phyloP scores from a whole-genome alignment of 2,329 filamentous ascomycete species.

The Rhinocladiella mackenziei region DNA sequence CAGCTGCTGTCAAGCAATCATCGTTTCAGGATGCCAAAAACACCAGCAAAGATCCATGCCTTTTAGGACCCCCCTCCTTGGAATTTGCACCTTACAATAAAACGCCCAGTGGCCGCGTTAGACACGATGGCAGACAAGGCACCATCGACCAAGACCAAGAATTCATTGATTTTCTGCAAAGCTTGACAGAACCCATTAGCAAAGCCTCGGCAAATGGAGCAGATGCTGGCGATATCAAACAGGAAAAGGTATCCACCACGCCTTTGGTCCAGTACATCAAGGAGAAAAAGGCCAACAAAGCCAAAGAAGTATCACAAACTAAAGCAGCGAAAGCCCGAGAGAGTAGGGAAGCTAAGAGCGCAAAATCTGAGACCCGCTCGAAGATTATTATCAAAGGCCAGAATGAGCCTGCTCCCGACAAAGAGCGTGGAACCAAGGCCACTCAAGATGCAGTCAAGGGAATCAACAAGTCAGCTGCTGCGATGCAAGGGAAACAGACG shows the following conservation, averaged over 20 bases:
- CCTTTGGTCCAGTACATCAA: slow-evolving; percentile 85
- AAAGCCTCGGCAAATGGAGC: slow-evolving; percentile 51
- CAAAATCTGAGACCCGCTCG: slow-evolving; percentile 40
- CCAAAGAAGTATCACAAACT: slow-evolving; percentile 41
- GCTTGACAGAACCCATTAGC: slow-evolving; percentile 69
- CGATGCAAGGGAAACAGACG: slow-evolving; percentile 33
- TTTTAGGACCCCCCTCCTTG: slow-evolving; percentile 73
- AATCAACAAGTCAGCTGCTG: slow-evolving; percentile 47
- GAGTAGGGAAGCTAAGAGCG: slow-evolving; percentile 59
- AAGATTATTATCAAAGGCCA: slow-evolving; percentile 32
- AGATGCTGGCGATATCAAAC: slow-evolving; percentile 51
- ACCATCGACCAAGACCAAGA: slow-evolving; percentile 96
- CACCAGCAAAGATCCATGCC: slow-evolving; percentile 64
- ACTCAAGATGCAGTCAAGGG: slow-evolving; percentile 60
- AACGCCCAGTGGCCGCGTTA: slow-evolving; percentile 67
- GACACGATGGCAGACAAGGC: slow-evolving; percentile 79
- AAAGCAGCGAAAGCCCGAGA: slow-evolving; percentile 53
- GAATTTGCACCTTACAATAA: slow-evolving; percentile 84
- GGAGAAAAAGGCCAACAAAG: slow-evolving; percentile 82
- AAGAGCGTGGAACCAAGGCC: slow-evolving; percentile 51
- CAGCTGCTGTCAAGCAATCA: slow-evolving; percentile 64
- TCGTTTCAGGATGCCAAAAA: slow-evolving; percentile 79
- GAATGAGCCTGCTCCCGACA: slow-evolving; percentile 24
- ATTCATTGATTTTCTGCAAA: slow-evolving; percentile 89
- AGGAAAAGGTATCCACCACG: slow-evolving; percentile 70